Evolutionary conservation across 768 basidiomycete genomes (phyloP).

Genomic region (Tylopilus intermedius): DNA sequence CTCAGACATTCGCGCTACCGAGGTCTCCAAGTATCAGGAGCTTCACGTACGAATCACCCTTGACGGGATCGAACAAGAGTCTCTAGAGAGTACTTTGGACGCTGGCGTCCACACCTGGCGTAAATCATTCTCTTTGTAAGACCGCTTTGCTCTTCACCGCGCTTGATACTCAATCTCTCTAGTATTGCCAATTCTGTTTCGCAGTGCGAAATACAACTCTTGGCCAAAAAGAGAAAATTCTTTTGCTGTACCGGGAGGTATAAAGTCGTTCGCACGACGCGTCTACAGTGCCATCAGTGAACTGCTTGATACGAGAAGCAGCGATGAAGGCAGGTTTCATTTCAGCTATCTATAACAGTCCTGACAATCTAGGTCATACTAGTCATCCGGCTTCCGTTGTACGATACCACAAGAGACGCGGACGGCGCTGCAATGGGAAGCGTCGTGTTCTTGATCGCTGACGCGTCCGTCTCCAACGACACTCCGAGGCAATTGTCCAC

Average conservation of each 20-base stretch:
- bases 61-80: slow-evolving; percentile 27
- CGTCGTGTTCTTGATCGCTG: slow-evolving; percentile 24
- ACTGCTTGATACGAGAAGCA: slow-evolving; percentile 25
- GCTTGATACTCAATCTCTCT: slow-evolving; percentile 9
- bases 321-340: slow-evolving; percentile 28
- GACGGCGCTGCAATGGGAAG: slow-evolving; percentile 25
- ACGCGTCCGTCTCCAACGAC: slow-evolving; percentile 13
- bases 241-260: slow-evolving; percentile 25
- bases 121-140: slow-evolving; percentile 29
- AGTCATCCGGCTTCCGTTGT: slow-evolving; percentile 31
- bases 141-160: background rate
- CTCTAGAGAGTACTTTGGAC: slow-evolving; percentile 24
- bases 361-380: slow-evolving; percentile 28
- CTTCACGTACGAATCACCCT: slow-evolving; percentile 25
- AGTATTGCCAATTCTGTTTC: slow-evolving; percentile 20
- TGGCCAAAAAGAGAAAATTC: slow-evolving; percentile 26
- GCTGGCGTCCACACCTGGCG: slow-evolving; percentile 26
- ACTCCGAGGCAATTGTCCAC: slow-evolving; percentile 10
- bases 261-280: slow-evolving; percentile 29
- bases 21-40: slow-evolving; percentile 21
- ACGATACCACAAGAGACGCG: slow-evolving; percentile 26
- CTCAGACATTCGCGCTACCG: slow-evolving; percentile 21
- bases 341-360: slow-evolving; percentile 25
- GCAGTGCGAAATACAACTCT: slow-evolving; percentile 26
- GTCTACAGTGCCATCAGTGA: slow-evolving; percentile 19